Evolutionary conservation across 495 filamentous ascomycete genomes (phyloP).

Genomic region (Annulohypoxylon bovei): DNA sequence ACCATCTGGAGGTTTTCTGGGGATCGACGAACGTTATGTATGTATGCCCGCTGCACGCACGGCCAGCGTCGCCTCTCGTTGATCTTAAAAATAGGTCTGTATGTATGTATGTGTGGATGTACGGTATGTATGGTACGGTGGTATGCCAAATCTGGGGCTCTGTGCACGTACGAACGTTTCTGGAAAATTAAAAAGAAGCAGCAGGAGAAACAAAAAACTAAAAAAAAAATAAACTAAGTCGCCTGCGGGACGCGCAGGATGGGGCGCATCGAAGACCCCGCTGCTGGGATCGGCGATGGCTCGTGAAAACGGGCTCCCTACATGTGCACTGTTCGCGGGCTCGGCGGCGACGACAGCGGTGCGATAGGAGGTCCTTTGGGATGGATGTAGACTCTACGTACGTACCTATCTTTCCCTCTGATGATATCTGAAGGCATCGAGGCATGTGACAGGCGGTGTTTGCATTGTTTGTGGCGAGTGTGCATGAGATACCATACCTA

Average conservation of each 20-base stretch:
- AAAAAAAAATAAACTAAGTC: background rate
- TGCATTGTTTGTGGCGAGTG: slow-evolving; percentile 21
- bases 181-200: background rate
- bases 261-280: background rate
- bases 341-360: slow-evolving; percentile 10
- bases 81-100: background rate
- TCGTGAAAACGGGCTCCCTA: background rate
- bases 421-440: background rate
- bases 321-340: background rate
- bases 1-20: slow-evolving; percentile 29
- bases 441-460: slow-evolving; percentile 26
- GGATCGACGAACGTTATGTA: slow-evolving; percentile 17
- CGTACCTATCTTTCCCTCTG: background rate
- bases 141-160: background rate
- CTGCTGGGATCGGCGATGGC: background rate
- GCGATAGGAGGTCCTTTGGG: slow-evolving; percentile 5
- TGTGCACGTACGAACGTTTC: background rate
- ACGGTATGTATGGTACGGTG: too few relatives aligned
- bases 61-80: background rate
- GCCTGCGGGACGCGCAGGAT: background rate
- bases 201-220: background rate
- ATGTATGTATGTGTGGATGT: too few relatives aligned
- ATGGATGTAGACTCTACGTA: background rate
- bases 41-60: background rate
- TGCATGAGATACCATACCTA: background rate